Base-by-base conservation (phyloP, 228 moss, liverwort and hornwort genomes). In the Sphagnum fallax region DNA sequence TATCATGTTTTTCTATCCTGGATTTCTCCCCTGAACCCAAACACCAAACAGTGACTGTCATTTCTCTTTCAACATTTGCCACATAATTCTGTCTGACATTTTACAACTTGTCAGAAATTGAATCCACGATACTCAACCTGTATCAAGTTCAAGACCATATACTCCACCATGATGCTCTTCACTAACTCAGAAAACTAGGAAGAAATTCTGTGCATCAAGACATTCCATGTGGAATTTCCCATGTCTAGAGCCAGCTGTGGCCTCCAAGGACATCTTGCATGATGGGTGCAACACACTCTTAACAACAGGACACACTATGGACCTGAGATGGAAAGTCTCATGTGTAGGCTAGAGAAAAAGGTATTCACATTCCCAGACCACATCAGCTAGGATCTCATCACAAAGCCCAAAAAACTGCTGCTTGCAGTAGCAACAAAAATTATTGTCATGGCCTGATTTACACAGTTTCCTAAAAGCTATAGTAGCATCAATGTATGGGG, bases 1-100 rank as follows among this genome's bases (percentile, higher is more conserved):
- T 72, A 71, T 50, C 6, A 6, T 69, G 66, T 53, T 61, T 70
- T 8, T 80, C 86, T 86, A 73, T 71, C 12, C 8, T 55, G 55
- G 55, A 55, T 12, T 12, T 12, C 55, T 12, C 55, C 55, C 55
- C 55, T 12, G 55, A 12, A 8, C 55, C 55, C 55, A 55, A 55
- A 8, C 55, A 8, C 12, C 55, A 55, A 55, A 55, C 55, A 32
- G 32, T 32, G 32, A 32, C 32, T 32, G 32, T 32, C 32, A 32
- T 32, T 32, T 55, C 55, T 55, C 55, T 55, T 55, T 55, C 55
- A 55, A 55, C 55, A 55, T 4, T 55, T 0, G 1, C 55, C 55
- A 55, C 8, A 8, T 8, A 12, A 4, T 8, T 8, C 55, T 12
- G 12, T 8, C 12, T 1, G 8, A 8, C 55, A 55, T 55, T 55